Conservation (phyloP, 441 rosid genomes). For the Brassica balearica region DNA sequence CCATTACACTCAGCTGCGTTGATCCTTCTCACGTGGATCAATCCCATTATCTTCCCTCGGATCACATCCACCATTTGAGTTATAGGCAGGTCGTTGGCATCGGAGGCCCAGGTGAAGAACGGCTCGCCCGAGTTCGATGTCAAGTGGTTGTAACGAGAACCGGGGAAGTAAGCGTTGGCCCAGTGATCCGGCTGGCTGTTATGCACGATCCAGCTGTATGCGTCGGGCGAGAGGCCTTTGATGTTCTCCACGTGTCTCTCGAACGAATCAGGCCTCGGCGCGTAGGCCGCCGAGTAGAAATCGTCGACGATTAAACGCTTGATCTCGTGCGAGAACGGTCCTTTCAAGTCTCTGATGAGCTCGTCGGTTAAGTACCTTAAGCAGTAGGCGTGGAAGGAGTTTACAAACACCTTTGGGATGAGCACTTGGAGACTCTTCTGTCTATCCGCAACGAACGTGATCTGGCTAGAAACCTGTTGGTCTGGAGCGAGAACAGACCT, state of each 20-base stretch:
- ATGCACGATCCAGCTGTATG: slow-evolving; percentile 77
- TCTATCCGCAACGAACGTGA: slow-evolving; percentile 84
- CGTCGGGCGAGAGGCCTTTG: slow-evolving; percentile 77
- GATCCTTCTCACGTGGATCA: slow-evolving; percentile 57
- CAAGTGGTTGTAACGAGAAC: slow-evolving; percentile 87
- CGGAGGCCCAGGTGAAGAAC: slow-evolving; percentile 82
- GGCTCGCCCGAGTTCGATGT: slow-evolving; percentile 79
- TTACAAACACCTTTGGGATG: slow-evolving; percentile 66
- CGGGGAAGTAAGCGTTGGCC: slow-evolving; percentile 87
- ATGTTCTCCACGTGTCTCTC: slow-evolving; percentile 70
- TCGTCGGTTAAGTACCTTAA: slow-evolving; percentile 72
- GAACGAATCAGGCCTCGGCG: slow-evolving; percentile 63
- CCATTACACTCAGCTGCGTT: slow-evolving; percentile 65
- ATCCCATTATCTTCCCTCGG: slow-evolving; percentile 70
- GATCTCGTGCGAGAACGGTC: slow-evolving; percentile 88
- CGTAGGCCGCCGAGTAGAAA: slow-evolving; percentile 74
- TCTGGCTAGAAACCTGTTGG: slow-evolving; percentile 45
- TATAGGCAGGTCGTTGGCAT: slow-evolving; percentile 84
- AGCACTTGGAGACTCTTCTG: slow-evolving; percentile 76
- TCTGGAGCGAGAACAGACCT: slow-evolving; percentile 57
- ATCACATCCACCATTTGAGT: slow-evolving; percentile 92
- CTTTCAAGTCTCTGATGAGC: slow-evolving; percentile 81
- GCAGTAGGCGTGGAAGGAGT: slow-evolving; percentile 76
- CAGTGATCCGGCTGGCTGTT: slow-evolving; percentile 84
- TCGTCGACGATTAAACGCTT: slow-evolving; percentile 77